These are phyloP conservation scores for Fusarium oligoseptatum DNA, from an alignment of 2,329 filamentous ascomycete species.

Conservation along the genomic window DNA sequence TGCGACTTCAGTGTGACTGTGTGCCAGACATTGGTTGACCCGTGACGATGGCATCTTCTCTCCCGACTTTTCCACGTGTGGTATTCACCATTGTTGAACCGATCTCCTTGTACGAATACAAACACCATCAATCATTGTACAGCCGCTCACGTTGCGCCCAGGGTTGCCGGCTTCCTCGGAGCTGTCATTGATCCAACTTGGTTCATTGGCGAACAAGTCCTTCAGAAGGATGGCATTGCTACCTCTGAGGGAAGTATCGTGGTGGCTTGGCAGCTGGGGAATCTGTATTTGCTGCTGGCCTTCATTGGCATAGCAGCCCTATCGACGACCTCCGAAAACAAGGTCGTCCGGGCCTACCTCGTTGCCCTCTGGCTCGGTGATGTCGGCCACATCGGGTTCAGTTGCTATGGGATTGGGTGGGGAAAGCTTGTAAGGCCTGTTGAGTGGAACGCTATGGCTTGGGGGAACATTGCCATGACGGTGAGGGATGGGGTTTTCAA, in stretches of 20 bases:
- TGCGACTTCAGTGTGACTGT: conserved; percentile 8
- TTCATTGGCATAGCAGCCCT: conserved; percentile 74
- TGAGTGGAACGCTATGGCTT: conserved; percentile 78
- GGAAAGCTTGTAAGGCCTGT: conserved; percentile 65
- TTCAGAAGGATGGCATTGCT: conserved; percentile 51
- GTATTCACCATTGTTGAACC: conserved; percentile 79
- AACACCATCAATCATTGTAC: not conserved
- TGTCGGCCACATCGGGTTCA: conserved; percentile 75
- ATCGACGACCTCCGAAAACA: conserved; percentile 73
- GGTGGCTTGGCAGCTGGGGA: conserved; percentile 77
- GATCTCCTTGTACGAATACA: conserved; percentile 70
- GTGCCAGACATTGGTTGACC: not conserved
- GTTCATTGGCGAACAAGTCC: conserved; percentile 75
- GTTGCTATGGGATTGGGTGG: conserved; percentile 69
- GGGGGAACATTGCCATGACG: conserved; percentile 79
- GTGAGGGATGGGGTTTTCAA: conserved; percentile 53
- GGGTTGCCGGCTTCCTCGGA: conserved; percentile 70
- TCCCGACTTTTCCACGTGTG: conserved; percentile 74
- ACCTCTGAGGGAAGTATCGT: conserved; percentile 63
- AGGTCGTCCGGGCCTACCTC: conserved; percentile 76
- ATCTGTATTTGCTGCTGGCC: conserved; percentile 75
- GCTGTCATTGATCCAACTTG: conserved; percentile 69
- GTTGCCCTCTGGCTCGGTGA: conserved; percentile 75
- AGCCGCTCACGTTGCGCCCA: conserved; percentile 48
- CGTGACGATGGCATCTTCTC: conserved; percentile 68